phyloP scores from a whole-genome alignment of 1,284 basidiomycete genomes.

The Cerioporus squamosus region DNA sequence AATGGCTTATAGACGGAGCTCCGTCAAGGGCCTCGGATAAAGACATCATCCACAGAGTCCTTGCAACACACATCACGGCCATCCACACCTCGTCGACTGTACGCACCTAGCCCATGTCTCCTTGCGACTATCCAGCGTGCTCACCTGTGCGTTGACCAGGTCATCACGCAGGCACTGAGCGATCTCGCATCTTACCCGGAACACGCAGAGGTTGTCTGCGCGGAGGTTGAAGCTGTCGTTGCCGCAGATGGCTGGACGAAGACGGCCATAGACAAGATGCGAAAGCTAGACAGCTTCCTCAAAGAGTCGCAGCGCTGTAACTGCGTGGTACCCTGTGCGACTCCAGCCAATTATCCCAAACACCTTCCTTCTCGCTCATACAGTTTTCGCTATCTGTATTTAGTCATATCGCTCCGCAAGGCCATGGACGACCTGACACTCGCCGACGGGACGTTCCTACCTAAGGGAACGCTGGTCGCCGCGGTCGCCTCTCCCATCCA shows the following conservation, averaged over 20 bases:
- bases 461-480: conserved; percentile 44
- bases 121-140: too few relatives aligned
- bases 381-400: not conserved
- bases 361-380: too few relatives aligned
- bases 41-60: conserved; percentile 20
- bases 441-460: conserved; percentile 46
- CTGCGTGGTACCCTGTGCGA: too few relatives aligned
- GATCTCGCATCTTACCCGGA: conserved; percentile 45
- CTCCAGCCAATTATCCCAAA: not conserved
- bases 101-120: conserved; percentile 3
- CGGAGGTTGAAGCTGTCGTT: conserved; percentile 45
- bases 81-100: conserved; percentile 34
- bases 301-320: conserved; percentile 35
- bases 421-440: conserved; percentile 41
- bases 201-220: conserved; percentile 44
- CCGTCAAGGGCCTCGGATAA: conserved; percentile 1
- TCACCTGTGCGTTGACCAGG: conserved; percentile 23
- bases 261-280: conserved; percentile 45
- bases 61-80: conserved; percentile 35
- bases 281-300: conserved; percentile 57
- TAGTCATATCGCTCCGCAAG: conserved; percentile 7
- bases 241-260: conserved; percentile 49
- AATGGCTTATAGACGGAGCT: not conserved
- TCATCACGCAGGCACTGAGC: conserved; percentile 40
- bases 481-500: conserved; percentile 45